Percentiles rank a stretch among this genome's conserved stretches.
phyloP scores from a whole-genome alignment of 2,329 filamentous ascomycete species.

The Pseudogymnoascus sp. region DNA sequence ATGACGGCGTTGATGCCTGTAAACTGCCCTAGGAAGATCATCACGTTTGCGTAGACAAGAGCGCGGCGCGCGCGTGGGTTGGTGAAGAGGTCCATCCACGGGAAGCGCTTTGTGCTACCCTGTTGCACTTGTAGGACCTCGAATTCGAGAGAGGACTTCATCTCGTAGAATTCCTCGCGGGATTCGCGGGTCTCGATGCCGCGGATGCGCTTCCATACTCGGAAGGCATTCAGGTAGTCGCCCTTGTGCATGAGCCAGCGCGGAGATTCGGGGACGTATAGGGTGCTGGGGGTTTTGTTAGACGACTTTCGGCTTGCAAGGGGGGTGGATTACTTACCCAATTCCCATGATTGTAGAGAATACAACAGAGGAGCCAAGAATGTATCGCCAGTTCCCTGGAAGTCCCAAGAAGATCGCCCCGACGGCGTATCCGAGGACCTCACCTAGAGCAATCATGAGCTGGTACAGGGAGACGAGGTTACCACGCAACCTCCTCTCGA shows the following conservation, averaged over 20 bases:
- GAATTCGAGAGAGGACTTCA: conserved; percentile 53
- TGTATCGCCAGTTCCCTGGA: conserved; percentile 62
- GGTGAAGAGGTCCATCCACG: conserved; percentile 68
- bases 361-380: conserved; percentile 61
- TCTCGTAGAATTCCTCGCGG: conserved; percentile 62
- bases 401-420: conserved; percentile 66
- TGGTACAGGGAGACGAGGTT: conserved; percentile 68
- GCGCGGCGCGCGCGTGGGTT: conserved; percentile 57
- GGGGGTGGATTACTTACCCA: conserved; percentile 3
- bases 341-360: conserved; percentile 56
- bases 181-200: conserved; percentile 48
- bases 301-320: background rate
- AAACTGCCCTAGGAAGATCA: conserved; percentile 62
- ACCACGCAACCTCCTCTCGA: conserved; percentile 56
- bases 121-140: conserved; percentile 46
- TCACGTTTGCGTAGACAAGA: conserved; percentile 58
- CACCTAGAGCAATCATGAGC: conserved; percentile 66
- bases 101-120: conserved; percentile 46
- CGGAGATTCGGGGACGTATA: conserved; percentile 63
- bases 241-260: conserved; percentile 64
- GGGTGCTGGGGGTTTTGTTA: conserved; percentile 36
- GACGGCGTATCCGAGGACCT: conserved; percentile 64
- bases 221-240: conserved; percentile 48
- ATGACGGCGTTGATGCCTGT: conserved; percentile 63
- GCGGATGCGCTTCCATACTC: conserved; percentile 65